A percentile compares a stretch with the other conserved stretches of the same genome.
Conservation (phyloP, 108 stramenopile species). For the Discostella stelligeroides region DNA sequence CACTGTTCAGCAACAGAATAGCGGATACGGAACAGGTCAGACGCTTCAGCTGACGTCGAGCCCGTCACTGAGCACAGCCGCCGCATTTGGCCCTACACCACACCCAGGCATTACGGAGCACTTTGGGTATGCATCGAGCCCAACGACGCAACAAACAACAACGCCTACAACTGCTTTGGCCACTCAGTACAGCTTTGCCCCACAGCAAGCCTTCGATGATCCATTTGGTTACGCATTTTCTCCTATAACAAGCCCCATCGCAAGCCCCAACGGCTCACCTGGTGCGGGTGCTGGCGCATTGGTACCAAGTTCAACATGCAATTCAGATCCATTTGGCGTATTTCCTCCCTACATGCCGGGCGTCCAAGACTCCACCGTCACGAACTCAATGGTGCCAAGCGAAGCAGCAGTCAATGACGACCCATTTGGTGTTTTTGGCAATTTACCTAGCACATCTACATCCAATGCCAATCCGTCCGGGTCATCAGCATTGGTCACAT, state of each 20-base stretch:
- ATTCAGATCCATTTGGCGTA: conserved; percentile 6
- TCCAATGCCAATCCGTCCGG: conserved; percentile 11
- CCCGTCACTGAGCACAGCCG: conserved; percentile 11
- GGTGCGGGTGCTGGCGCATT: no score
- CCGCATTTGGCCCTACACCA: not conserved
- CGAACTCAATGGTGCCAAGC: conserved; percentile 34
- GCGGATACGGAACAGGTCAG: not conserved
- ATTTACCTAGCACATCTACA: no score
- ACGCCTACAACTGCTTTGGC: no score
- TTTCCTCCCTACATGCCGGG: conserved; percentile 2
- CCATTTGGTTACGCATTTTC: conserved; percentile 44
- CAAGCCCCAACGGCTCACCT: not conserved
- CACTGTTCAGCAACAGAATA: not conserved
- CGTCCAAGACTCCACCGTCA: not conserved
- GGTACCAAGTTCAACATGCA: not conserved
- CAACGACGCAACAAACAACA: no score
- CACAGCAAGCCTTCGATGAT: conserved; percentile 10
- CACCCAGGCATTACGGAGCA: no score
- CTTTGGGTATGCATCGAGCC: no score
- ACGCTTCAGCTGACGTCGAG: not conserved
- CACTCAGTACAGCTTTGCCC: not conserved
- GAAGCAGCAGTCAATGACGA: conserved; percentile 19
- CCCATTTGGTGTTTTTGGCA: conserved; percentile 42
- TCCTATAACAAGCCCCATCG: conserved; percentile 31
- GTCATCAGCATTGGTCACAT: conserved; percentile 16